phyloP scores from a whole-genome alignment of 2,329 filamentous ascomycete species.

The Diplodia scrobiculata region DNA sequence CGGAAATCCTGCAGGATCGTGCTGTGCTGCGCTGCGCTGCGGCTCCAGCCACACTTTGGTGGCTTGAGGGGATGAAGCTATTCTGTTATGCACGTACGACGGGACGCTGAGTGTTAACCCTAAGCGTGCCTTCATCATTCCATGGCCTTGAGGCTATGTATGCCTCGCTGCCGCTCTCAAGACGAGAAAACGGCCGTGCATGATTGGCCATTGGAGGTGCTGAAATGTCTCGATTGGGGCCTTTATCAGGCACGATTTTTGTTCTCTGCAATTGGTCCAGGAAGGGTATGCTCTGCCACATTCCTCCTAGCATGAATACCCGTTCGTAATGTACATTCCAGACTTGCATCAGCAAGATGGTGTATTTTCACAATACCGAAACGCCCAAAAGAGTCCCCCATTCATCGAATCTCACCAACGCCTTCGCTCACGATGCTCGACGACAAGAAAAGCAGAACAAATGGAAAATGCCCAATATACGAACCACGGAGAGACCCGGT shows the following conservation, averaged over 20 bases:
- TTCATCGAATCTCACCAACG: slow-evolving; percentile 5
- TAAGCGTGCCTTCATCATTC: not conserved
- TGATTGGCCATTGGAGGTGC: no score
- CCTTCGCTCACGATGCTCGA: slow-evolving; percentile 12
- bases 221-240: no score
- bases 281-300: not conserved
- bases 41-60: not conserved
- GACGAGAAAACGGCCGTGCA: no score
- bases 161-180: no score
- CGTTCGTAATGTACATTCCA: not conserved
- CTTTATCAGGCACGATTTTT: not conserved
- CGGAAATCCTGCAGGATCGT: not conserved
- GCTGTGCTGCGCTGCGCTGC: not conserved
- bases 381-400: not conserved
- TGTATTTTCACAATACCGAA: not conserved
- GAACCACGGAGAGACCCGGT: not conserved
- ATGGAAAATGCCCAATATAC: not conserved
- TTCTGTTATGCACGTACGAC: not conserved
- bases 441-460: not conserved
- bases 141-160: no score
- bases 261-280: not conserved
- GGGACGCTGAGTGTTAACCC: not conserved
- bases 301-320: not conserved
- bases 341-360: not conserved
- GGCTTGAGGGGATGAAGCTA: not conserved